These are phyloP conservation scores for Silene conica DNA, from an alignment of 148 eudicot species.

Conservation along the genomic window DNA sequence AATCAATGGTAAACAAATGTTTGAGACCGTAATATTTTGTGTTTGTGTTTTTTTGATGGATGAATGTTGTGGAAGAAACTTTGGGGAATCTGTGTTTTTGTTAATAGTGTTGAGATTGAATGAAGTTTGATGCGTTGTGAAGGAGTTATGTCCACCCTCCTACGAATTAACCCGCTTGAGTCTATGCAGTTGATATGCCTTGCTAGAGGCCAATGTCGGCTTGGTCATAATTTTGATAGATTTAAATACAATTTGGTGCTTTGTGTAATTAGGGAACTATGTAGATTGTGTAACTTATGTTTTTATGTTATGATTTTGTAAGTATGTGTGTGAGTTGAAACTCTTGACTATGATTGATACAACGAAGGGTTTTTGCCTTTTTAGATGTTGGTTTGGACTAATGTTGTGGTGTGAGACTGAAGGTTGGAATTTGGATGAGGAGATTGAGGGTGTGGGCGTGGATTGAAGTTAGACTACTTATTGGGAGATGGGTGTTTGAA, in stretches of 20 bases:
- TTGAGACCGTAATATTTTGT: not conserved
- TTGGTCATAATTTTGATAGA: not conserved
- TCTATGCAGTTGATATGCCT: no score
- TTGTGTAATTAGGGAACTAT: not conserved
- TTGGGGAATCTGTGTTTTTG: not conserved
- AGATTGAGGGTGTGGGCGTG: no score
- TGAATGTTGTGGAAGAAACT: not conserved
- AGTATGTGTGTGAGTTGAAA: not conserved
- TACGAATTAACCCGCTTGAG: no score
- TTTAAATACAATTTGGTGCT: not conserved
- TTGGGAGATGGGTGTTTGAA: not conserved
- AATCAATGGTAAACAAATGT: no score
- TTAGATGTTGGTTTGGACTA: not conserved
- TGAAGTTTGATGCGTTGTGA: not conserved
- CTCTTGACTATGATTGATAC: not conserved
- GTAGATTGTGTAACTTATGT: not conserved
- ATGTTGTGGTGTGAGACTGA: not conserved
- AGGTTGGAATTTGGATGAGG: conserved; percentile 11
- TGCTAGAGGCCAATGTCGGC: no score
- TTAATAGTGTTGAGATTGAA: not conserved
- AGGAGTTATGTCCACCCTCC: no score
- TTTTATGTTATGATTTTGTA: not conserved
- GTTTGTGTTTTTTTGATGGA: no score
- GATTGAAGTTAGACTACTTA: not conserved
- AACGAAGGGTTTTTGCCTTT: not conserved